Base-by-base conservation (phyloP, 2,329 filamentous ascomycete genomes). In the Magnaporthales sp. region DNA sequence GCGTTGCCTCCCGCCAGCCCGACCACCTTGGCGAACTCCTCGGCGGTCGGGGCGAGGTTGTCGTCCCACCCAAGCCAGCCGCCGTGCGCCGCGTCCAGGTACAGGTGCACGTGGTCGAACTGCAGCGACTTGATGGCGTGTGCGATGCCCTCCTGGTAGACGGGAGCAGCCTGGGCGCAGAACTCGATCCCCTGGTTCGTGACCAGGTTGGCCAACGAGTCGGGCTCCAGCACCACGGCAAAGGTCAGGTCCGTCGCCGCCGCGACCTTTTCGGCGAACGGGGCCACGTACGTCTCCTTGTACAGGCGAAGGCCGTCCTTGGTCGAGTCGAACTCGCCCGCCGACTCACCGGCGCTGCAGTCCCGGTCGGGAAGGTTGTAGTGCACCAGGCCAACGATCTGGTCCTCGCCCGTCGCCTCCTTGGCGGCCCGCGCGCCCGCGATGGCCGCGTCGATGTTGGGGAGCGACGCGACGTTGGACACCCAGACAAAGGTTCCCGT, bases 301-400 rank as follows among this genome's bases (percentile, higher is more conserved):
- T 81, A 81, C 26, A 74, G 69, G 68, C 76, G 72, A 13, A 80
- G 68, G 4, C 79, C 79, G 65, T 76, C 72, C 19, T 79, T 68
- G 22, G 66, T 72, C 64, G 73, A 74, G 56, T 70, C 71, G 24
- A 81, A 75, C 70, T 81, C 80, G n/a, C 79, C 79, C 0, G 75
- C 75, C 15, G 74, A 77, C 69, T 80, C 77, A 29, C 78, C 79
- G 5, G 77, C 78, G n/a, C 75, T 76, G 74, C 80, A 82, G 72
- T 82, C 80, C 2, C 80, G 72, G 67, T 80, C 79, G 7, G 79
- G 79, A 1, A 82, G 73, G 69, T 81, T 77, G 71, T 81, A 81
- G 5, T 81, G 72, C 19, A 82, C 78, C 26, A 82, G 71, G 8
- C 79, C 77, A 5, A 81, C 73, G 62, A 81, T 77, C 70, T 80